Base-by-base conservation (phyloP, 352 stramenopile species). In the Phytophthora boehmeriae region DNA sequence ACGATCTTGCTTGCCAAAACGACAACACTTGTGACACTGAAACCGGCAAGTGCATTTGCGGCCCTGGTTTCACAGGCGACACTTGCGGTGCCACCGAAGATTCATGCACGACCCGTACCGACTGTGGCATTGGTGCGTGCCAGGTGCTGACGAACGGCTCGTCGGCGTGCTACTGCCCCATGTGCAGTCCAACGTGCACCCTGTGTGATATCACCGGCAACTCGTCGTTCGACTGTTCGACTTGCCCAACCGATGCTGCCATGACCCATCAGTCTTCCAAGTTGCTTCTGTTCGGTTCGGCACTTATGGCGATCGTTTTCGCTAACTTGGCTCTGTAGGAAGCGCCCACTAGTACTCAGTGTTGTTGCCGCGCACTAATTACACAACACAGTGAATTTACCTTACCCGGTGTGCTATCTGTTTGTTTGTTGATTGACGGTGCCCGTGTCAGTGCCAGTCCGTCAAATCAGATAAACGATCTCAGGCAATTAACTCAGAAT, bases 1-100 rank as follows among this genome's bases (percentile, higher is more conserved):
- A 76, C 36, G 70, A 83, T 48, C 48, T 72, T 20, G 74, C 71
- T 5, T 83, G 74, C 45, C 67, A 83, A 53, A 75, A 83, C 61
- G 61, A 66, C 49, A 73, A 78, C 46, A 44, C 50, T 17, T 83
- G 74, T 63, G 69, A 88, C 59, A 74, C 62, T 0, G 71, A 83
- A 38, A 83, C 70, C 8, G 78, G 78, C 39, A 82, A 78, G 54
- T 88, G 78, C 69, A 65, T 78, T 10, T 88, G 78, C 45, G 58
- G 63, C 9, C 63, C 73, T 39, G 78, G 78, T 9, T 88, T 66
- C 57, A 78, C 23, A 9, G 78, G 78, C 17, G 67, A 79, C 32
- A 86, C 78, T 1, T 88, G 78, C 47, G 78, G 78, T 16, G 74
- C 76, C 8, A 83, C 72, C 0, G 75, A 85, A 56, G 75, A 85